Conservation (phyloP, 2,329 filamentous ascomycete species). For the Penicillium sp. region DNA sequence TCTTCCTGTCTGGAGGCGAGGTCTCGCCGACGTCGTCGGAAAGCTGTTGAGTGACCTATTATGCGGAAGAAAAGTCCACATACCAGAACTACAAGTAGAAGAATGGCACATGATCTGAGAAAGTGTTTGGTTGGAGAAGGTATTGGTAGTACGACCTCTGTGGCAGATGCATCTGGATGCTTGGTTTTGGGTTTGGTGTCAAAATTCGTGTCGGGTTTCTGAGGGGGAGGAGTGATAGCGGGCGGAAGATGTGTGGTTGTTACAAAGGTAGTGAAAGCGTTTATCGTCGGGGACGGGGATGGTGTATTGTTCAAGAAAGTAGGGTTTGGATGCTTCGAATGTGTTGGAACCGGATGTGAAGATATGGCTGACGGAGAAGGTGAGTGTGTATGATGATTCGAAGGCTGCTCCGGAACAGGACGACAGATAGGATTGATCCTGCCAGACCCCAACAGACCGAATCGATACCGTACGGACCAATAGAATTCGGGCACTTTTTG, state of each 20-base stretch:
- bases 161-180: not conserved
- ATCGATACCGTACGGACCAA: slow-evolving; percentile 24
- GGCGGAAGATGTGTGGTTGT: not conserved
- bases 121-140: slow-evolving; percentile 15
- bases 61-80: slow-evolving; percentile 35
- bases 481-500: slow-evolving; percentile 26
- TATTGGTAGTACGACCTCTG: not conserved
- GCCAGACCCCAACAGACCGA: slow-evolving; percentile 21
- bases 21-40: slow-evolving; percentile 50
- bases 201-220: not conserved
- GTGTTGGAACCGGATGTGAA: not conserved
- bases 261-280: not conserved
- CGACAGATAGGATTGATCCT: slow-evolving; percentile 11
- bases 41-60: slow-evolving; percentile 36
- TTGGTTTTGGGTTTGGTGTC: not conserved
- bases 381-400: not conserved
- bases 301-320: not conserved
- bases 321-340: not conserved
- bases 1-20: slow-evolving; percentile 53
- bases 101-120: slow-evolving; percentile 37
- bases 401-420: not conserved
- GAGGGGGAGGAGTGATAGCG: not conserved
- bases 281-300: not conserved
- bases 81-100: slow-evolving; percentile 40
- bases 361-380: not conserved